A percentile compares a stretch with the other conserved stretches of the same genome.
Conservation (phyloP, 1,284 basidiomycete species). For the Malassezia obtusa region DNA sequence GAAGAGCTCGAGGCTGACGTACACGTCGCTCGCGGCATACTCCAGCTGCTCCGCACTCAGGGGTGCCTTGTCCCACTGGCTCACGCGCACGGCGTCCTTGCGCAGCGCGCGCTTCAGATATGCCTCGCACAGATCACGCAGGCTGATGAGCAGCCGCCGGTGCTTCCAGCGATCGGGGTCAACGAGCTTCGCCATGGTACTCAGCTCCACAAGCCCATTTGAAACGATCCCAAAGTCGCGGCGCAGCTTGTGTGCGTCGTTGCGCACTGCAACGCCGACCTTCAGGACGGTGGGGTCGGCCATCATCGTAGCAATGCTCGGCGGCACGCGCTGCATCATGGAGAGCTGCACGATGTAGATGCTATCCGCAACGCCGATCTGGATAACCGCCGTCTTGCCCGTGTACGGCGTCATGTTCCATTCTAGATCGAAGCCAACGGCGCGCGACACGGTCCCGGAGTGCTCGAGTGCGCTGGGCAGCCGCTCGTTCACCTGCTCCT, state of each 20-base stretch:
- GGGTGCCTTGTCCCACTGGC: constrained; percentile 24
- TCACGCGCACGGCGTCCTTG: constrained; percentile 26
- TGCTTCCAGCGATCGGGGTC: constrained; percentile 22
- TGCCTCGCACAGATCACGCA: constrained; percentile 26
- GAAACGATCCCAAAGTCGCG: constrained; percentile 26
- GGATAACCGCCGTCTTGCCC: constrained; percentile 25
- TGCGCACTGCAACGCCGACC: constrained; percentile 30
- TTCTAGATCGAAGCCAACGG: constrained; percentile 33
- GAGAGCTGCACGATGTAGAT: constrained; percentile 31
- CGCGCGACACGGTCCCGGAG: constrained; percentile 11
- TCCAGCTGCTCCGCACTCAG: constrained; percentile 23
- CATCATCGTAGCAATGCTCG: constrained; percentile 20
- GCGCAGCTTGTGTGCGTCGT: constrained; percentile 31
- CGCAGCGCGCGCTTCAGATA: constrained; percentile 26
- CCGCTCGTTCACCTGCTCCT: constrained; percentile 18
- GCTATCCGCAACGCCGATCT: constrained; percentile 20
- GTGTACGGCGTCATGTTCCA: constrained; percentile 21
- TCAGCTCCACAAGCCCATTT: constrained; percentile 26
- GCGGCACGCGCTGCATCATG: constrained; percentile 14
- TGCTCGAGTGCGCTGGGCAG: constrained; percentile 8
- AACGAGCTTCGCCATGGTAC: constrained; percentile 20
- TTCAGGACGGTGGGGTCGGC: constrained; percentile 23
- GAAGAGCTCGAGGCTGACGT: constrained; percentile 29
- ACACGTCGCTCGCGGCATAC: constrained; percentile 36
- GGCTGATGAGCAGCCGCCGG: constrained; percentile 20